These are phyloP conservation scores for Blastocladiella emersonii DNA, from an alignment of 371 early-diverging fungal genomes.

Conservation along the genomic window DNA sequence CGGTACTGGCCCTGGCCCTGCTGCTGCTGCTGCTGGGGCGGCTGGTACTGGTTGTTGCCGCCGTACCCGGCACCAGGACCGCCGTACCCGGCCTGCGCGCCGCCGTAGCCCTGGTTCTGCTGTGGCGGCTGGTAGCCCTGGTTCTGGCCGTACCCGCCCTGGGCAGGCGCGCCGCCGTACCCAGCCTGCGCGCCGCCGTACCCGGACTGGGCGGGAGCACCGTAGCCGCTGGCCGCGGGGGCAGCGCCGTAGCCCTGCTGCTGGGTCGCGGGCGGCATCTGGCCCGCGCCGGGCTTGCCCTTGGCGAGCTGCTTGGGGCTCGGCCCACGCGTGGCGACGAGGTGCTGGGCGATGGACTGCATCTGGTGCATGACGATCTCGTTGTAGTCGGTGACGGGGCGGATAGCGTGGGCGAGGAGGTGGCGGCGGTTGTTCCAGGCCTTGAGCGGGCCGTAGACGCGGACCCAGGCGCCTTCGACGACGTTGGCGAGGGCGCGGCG, in stretches of 20 bases:
- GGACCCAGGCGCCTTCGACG: slow-evolving; percentile 43
- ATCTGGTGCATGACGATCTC: slow-evolving; percentile 60
- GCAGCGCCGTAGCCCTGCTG: neutral
- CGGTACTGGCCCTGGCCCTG: neutral
- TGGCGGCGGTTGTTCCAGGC: slow-evolving; percentile 37
- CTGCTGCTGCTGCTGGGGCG: neutral
- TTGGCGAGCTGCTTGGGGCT: neutral
- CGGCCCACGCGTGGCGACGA: slow-evolving; percentile 18
- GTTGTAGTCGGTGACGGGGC: slow-evolving; percentile 49
- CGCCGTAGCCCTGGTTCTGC: neutral
- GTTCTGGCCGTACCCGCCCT: neutral
- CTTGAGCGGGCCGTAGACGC: slow-evolving; percentile 48
- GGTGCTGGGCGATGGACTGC: slow-evolving; percentile 45
- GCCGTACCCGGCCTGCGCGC: too few species aligned
- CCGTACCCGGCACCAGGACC: neutral
- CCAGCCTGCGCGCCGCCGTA: neutral
- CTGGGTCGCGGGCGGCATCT: neutral
- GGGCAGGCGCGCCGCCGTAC: neutral
- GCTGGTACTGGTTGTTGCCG: neutral
- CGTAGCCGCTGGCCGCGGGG: neutral
- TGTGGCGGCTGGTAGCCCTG: neutral
- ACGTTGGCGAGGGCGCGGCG: slow-evolving; percentile 6
- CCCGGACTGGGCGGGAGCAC: neutral
- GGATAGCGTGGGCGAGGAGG: slow-evolving; percentile 33
- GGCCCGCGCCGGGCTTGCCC: neutral